phyloP scores from a whole-genome alignment of 495 filamentous ascomycete species.

The Physcia stellaris region DNA sequence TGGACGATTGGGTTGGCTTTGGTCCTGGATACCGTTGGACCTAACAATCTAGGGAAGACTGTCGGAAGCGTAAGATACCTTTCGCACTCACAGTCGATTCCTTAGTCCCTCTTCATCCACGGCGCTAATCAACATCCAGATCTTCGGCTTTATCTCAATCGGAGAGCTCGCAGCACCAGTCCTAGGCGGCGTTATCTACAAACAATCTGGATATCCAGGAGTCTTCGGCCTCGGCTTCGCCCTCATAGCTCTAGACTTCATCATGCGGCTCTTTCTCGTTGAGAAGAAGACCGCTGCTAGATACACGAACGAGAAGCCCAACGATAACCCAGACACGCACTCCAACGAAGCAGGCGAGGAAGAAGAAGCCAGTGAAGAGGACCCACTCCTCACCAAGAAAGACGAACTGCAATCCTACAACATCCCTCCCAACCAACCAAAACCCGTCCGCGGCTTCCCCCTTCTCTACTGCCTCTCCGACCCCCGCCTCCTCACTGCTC shows the following conservation, averaged over 20 bases:
- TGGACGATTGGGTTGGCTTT: slow-evolving; percentile 50
- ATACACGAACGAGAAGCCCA: slow-evolving; percentile 11
- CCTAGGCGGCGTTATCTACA: slow-evolving; percentile 48
- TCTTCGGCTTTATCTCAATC: slow-evolving; percentile 39
- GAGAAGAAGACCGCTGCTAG: slow-evolving; percentile 39
- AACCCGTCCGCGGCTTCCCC: slow-evolving; percentile 24
- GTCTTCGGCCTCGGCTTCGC: slow-evolving; percentile 46
- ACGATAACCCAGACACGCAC: slow-evolving; percentile 6
- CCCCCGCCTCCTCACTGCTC: slow-evolving; percentile 30
- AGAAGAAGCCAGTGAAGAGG: slow-evolving; percentile 17
- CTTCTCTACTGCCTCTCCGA: slow-evolving; percentile 32
- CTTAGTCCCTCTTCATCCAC: neutral
- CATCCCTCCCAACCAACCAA: slow-evolving; percentile 22
- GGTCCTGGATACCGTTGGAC: slow-evolving; percentile 40
- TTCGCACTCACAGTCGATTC: neutral
- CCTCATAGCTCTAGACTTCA: slow-evolving; percentile 44
- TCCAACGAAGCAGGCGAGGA: slow-evolving; percentile 8
- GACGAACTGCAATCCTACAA: slow-evolving; percentile 22
- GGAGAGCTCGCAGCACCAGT: slow-evolving; percentile 40
- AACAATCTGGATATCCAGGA: slow-evolving; percentile 41
- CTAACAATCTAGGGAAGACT: slow-evolving; percentile 40
- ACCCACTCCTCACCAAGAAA: slow-evolving; percentile 22
- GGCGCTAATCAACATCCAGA: slow-evolving; percentile 16
- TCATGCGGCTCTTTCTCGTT: slow-evolving; percentile 47
- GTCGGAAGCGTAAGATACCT: slow-evolving; percentile 24